These are phyloP conservation scores for Limnanthes douglasii DNA, from an alignment of 345 rosid genomes.

Conservation along the genomic window DNA sequence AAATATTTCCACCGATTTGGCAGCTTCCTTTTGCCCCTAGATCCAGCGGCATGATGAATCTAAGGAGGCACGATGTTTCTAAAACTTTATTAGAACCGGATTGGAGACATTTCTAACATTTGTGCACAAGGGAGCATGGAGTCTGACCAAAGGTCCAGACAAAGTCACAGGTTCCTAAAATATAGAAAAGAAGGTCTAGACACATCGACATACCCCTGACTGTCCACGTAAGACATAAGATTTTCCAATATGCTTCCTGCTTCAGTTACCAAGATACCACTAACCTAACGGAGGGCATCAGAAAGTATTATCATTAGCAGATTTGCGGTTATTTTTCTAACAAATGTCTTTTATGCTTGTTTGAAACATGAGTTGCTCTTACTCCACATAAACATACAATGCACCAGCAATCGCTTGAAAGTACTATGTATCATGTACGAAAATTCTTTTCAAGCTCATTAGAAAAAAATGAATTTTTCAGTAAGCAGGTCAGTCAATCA, in stretches of 20 bases:
- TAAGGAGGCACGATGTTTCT: conserved; percentile 28
- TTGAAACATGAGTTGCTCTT: not conserved
- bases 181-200: not conserved
- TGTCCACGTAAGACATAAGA: conserved; percentile 59
- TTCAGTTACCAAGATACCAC: conserved; percentile 86
- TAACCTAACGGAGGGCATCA: conserved; percentile 34
- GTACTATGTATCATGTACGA: too few species aligned
- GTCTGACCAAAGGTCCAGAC: not conserved
- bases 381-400: too few species aligned
- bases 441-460: too few species aligned
- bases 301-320: conserved; percentile 5
- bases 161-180: not conserved
- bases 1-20: conserved; percentile 97
- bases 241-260: conserved; percentile 98
- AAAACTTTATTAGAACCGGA: not conserved
- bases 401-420: too few species aligned
- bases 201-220: conserved; percentile 63
- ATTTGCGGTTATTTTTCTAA: not conserved
- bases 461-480: too few species aligned
- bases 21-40: conserved; percentile 99
- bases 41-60: conserved; percentile 99
- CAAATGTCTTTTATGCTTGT: not conserved
- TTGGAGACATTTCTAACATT: not conserved
- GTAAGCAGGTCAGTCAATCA: too few species aligned
- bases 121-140: not conserved